Base-by-base conservation (phyloP, 2,329 filamentous ascomycete genomes). In the Pseudocercospora crystallina region DNA sequence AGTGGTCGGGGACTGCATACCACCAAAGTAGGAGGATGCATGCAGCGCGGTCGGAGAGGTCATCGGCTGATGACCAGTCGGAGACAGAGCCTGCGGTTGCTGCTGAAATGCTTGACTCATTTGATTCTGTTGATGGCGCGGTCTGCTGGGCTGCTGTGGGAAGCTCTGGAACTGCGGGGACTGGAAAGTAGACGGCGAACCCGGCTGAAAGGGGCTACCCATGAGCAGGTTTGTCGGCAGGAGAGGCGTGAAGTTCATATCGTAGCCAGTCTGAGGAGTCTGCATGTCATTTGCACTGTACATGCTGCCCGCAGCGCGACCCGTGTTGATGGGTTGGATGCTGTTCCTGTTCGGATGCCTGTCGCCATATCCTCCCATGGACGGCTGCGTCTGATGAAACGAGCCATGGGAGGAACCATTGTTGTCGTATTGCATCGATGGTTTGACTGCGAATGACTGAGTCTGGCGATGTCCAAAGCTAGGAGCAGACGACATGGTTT, bases 161-260 rank as follows among this genome's bases (percentile, higher is more conserved):
- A 94, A 95, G 56, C 81, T 90, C 71, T 94, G 86, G 72, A 96
- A 99, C 70, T 96, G 91, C 34, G 91, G 87, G 60, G 88, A 96
- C 55, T 86, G 84, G 73, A 96, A 97, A 33, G 89, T 86, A 31
- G 87, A 89, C 3, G 92, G 92, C 5, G 89, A 96, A 36, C 91
- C 94, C 11, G 94, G 90, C 74, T 97, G 94, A 74, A 97, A 97
- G 13, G 94, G 94, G 72, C 90, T 96, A 41, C 94, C 94, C 43
- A 97, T 86, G 20, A 99, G 83, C 63, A 99, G 79, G 73, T 96
- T 90, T 31, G 92, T 97, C 32, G 94, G 94, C 33, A 99, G 83
- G 60, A 99, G 81, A 59, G 94, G 92, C 9, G 94, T 96, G 73
- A 96, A 97, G 74, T 97, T 94, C 92, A 97, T 96, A 68, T 97